Conservation (phyloP, 345 rosid genomes). For the Camelina hispida region DNA sequence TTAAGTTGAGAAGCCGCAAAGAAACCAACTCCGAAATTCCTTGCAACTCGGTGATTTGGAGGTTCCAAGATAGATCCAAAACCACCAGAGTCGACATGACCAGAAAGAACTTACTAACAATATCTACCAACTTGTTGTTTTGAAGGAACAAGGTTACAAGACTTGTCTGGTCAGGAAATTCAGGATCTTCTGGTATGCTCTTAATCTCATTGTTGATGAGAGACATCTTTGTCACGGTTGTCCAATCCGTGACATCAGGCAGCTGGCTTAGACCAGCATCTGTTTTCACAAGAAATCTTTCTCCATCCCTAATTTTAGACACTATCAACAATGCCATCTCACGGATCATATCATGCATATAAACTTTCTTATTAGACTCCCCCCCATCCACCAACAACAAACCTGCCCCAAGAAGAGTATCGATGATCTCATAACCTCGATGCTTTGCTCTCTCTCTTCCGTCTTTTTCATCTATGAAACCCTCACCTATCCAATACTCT, state of each 20-base stretch:
- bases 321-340: not conserved
- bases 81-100: slow-evolving; percentile 26
- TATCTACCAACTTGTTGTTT: not conserved
- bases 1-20: slow-evolving; percentile 28
- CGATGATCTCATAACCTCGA: not conserved
- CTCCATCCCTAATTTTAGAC: not conserved
- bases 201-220: not conserved
- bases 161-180: not conserved
- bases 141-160: slow-evolving; percentile 10
- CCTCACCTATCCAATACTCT: slow-evolving; percentile 21
- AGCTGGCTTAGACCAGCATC: not conserved
- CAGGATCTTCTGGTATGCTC: not conserved
- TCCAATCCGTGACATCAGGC: not conserved
- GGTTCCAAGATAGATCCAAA: slow-evolving; percentile 25
- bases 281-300: not conserved
- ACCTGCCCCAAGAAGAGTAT: slow-evolving; percentile 19
- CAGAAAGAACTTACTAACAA: not conserved
- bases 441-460: not conserved
- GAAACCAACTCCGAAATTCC: slow-evolving; percentile 5
- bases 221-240: not conserved
- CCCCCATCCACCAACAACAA: slow-evolving; percentile 1
- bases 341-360: slow-evolving; percentile 5
- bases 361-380: not conserved
- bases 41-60: not conserved
- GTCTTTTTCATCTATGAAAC: not conserved